Conservation (phyloP, 345 rosid genomes). For the Ailanthus altissimus region DNA sequence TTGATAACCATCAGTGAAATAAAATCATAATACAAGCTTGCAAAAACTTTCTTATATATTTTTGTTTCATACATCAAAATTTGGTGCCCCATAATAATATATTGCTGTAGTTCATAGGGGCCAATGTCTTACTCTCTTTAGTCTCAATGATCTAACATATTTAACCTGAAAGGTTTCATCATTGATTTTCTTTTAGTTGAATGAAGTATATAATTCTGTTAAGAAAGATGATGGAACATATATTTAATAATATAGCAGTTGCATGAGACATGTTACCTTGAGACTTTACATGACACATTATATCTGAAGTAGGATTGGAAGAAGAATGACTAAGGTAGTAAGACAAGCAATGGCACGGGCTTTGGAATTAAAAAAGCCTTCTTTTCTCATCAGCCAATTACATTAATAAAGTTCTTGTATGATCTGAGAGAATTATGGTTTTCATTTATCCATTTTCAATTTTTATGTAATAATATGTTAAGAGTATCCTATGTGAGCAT, state of each 20-base stretch:
- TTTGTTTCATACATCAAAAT: background rate
- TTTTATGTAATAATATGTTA: too few species aligned
- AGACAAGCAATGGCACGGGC: background rate
- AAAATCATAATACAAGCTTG: background rate
- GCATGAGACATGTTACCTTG: background rate
- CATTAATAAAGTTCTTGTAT: background rate
- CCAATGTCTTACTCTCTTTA: background rate
- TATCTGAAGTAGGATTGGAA: background rate
- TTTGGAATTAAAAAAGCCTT: background rate
- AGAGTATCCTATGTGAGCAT: too few species aligned
- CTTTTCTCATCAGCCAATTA: background rate
- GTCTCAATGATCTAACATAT: background rate
- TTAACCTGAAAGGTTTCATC: background rate
- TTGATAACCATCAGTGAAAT: background rate
- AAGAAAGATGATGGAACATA: background rate
- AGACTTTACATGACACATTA: background rate
- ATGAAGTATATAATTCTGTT: background rate
- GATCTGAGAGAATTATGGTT: background rate
- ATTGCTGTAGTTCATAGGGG: background rate
- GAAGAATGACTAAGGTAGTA: background rate
- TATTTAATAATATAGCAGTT: background rate
- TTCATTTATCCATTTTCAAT: background rate
- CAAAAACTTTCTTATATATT: background rate
- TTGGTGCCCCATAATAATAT: background rate
- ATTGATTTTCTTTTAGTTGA: background rate